Evolutionary conservation across 2,329 filamentous ascomycete species (phyloP).

Genomic region (Lachnellula hyalina): DNA sequence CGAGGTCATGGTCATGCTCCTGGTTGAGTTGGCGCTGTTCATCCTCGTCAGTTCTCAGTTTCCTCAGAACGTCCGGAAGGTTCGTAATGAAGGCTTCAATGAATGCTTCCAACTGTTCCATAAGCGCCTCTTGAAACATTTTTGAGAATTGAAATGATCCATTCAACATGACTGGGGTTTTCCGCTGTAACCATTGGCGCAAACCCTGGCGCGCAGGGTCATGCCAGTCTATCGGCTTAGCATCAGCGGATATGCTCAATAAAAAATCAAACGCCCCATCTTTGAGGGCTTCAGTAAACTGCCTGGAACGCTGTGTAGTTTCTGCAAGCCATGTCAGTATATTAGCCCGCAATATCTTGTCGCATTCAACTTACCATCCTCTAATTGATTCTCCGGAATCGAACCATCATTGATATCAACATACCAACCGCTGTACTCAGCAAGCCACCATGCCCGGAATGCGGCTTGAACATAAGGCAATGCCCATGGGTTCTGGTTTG

Average conservation of each 20-base stretch:
- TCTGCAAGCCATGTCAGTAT: slow-evolving; percentile 40
- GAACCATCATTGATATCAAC: slow-evolving; percentile 62
- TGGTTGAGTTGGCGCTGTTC: slow-evolving; percentile 70
- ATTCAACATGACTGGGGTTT: slow-evolving; percentile 62
- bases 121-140: slow-evolving; percentile 67
- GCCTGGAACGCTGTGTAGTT: slow-evolving; percentile 63
- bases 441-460: slow-evolving; percentile 78
- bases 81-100: slow-evolving; percentile 92
- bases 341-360: background rate
- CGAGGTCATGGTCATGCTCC: slow-evolving; percentile 60
- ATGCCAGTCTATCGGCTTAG: slow-evolving; percentile 77
- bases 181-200: slow-evolving; percentile 75
- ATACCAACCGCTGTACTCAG: slow-evolving; percentile 89
- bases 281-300: slow-evolving; percentile 71
- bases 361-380: slow-evolving; percentile 39
- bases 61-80: slow-evolving; percentile 85
- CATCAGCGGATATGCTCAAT: slow-evolving; percentile 75
- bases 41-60: slow-evolving; percentile 82
- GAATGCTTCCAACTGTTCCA: slow-evolving; percentile 80
- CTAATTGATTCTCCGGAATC: slow-evolving; percentile 58
- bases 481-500: slow-evolving; percentile 64
- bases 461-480: slow-evolving; percentile 74
- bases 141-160: slow-evolving; percentile 65
- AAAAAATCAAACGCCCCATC: slow-evolving; percentile 93
- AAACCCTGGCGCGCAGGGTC: slow-evolving; percentile 81